These are phyloP conservation scores for Ceratobasidium sp. DNA, from an alignment of 1,284 basidiomycete species.

Conservation along the genomic window DNA sequence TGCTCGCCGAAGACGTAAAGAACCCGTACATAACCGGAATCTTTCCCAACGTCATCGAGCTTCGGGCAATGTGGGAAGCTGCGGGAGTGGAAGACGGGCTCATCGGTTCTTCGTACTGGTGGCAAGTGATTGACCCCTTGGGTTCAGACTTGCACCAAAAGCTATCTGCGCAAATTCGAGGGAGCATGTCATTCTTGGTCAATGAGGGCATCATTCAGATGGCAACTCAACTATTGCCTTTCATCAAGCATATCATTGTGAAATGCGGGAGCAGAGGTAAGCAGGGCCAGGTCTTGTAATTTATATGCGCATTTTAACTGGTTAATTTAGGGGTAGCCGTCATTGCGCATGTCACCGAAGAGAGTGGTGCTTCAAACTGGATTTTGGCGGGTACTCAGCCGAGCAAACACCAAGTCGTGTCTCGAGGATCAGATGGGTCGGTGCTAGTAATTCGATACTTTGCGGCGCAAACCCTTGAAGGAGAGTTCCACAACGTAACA, in stretches of 20 bases:
- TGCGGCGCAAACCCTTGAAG: conserved; percentile 59
- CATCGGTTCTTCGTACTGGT: conserved; percentile 57
- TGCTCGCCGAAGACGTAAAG: conserved; percentile 39
- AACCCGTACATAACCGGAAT: conserved; percentile 60
- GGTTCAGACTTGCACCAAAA: conserved; percentile 67
- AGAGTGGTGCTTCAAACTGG: conserved; percentile 47
- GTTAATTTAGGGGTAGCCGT: conserved; percentile 60
- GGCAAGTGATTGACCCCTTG: conserved; percentile 67
- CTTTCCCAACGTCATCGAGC: conserved; percentile 82
- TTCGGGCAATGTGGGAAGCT: conserved; percentile 65
- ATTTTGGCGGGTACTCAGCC: conserved; percentile 55
- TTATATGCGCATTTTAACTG: background rate
- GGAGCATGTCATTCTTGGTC: conserved; percentile 64
- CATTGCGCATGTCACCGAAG: conserved; percentile 62
- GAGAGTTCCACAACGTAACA: conserved; percentile 74
- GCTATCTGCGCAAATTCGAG: conserved; percentile 64
- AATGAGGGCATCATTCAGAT: conserved; percentile 75
- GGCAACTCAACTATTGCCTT: conserved; percentile 79
- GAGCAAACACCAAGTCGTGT: conserved; percentile 57
- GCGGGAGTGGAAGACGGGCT: conserved; percentile 42
- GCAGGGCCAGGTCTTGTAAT: conserved; percentile 42
- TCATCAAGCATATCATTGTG: conserved; percentile 79
- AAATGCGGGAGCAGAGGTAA: conserved; percentile 72
- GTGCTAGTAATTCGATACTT: conserved; percentile 73
- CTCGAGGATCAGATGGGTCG: conserved; percentile 55